Conservation (phyloP, 306 rosid genomes). For the Cucumis hystrix region DNA sequence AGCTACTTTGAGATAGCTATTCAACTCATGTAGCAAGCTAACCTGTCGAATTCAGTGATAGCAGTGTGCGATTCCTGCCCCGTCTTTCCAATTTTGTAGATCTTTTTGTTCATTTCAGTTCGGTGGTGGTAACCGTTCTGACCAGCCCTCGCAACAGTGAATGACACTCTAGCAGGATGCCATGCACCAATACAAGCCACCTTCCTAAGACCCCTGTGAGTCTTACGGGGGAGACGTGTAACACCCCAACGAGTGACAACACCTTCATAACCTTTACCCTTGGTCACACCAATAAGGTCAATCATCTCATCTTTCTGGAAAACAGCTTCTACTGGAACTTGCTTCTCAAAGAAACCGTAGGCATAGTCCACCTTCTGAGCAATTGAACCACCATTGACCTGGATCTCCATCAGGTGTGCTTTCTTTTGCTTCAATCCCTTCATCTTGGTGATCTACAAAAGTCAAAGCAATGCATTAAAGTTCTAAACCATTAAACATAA, state of each 20-base stretch:
- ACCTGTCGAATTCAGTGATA: constrained; percentile 66
- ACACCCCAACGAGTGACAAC: constrained; percentile 93
- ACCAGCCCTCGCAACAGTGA: constrained; percentile 89
- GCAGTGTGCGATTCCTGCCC: constrained; percentile 58
- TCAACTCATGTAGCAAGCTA: neutral
- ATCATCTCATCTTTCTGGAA: constrained; percentile 94
- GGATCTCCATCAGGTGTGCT: constrained; percentile 84
- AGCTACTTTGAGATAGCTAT: neutral
- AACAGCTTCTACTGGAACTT: constrained; percentile 70
- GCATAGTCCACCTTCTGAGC: constrained; percentile 72
- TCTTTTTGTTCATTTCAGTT: constrained; percentile 73
- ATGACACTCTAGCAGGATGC: constrained; percentile 91
- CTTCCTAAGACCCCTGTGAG: constrained; percentile 84
- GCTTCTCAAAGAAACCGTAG: constrained; percentile 64
- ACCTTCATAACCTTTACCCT: constrained; percentile 88
- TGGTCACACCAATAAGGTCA: constrained; percentile 74
- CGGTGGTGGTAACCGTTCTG: constrained; percentile 86
- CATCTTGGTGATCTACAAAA: constrained; percentile 58
- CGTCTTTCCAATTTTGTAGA: constrained; percentile 57
- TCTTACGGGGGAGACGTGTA: constrained; percentile 81
- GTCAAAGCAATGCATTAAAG: neutral
- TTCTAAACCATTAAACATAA: neutral
- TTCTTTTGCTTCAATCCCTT: constrained; percentile 87
- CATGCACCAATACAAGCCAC: constrained; percentile 95
- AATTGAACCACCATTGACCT: constrained; percentile 63